Conservation (phyloP, 805 yeast species). For the Candida berthetii region DNA sequence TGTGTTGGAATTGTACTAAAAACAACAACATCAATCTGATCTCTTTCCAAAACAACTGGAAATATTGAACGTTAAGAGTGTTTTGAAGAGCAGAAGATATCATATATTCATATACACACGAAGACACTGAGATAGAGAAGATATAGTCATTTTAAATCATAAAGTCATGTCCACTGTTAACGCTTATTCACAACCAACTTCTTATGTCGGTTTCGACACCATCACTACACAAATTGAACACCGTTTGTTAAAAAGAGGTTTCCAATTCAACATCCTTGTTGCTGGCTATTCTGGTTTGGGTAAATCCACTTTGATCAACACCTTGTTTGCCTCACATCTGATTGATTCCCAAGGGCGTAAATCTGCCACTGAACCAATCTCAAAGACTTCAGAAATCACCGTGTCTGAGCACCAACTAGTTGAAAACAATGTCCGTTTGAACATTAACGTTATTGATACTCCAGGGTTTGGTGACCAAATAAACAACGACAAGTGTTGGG, state of each 20-base stretch:
- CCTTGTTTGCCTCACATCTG: constrained; percentile 80
- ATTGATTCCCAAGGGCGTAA: constrained; percentile 71
- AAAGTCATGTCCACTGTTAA: background rate
- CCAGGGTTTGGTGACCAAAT: constrained; percentile 98
- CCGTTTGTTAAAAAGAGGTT: constrained; percentile 85
- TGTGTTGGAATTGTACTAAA: constrained; percentile 8
- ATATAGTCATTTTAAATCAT: too few relatives aligned
- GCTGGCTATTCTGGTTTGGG: constrained; percentile 93
- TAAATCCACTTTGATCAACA: constrained; percentile 86
- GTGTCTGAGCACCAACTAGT: constrained; percentile 61
- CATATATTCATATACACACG: too few relatives aligned
- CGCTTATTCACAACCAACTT: constrained; percentile 41
- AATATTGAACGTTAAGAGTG: too few relatives aligned
- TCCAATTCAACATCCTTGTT: constrained; percentile 89
- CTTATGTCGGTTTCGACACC: constrained; percentile 94
- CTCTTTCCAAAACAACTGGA: too few relatives aligned
- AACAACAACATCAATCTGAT: constrained; percentile 1
- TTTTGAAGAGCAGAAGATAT: too few relatives aligned
- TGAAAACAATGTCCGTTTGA: constrained; percentile 85
- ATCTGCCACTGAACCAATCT: constrained; percentile 61
- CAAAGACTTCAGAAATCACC: constrained; percentile 81
- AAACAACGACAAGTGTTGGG: constrained; percentile 95
- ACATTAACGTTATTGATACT: constrained; percentile 87
- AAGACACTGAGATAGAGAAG: too few relatives aligned
- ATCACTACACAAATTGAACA: constrained; percentile 94